These are phyloP conservation scores for Triangularia setosa DNA, from an alignment of 2,329 filamentous ascomycete species.

Conservation along the genomic window DNA sequence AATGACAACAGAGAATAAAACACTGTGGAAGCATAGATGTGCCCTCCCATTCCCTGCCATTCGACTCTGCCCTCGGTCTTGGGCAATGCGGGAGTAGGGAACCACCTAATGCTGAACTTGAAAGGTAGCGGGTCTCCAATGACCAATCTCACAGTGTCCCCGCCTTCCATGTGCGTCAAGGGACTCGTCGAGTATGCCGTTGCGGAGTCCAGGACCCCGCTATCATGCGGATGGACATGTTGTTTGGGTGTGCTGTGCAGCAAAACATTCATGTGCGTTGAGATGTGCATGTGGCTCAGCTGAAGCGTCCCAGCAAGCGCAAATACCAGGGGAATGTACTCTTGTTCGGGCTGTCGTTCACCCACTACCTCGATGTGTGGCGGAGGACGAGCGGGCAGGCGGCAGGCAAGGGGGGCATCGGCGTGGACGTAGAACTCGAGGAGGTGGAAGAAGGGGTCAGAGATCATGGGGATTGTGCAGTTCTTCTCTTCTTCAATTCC, in stretches of 20 bases:
- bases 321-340: constrained; percentile 82
- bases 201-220: constrained; percentile 80
- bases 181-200: constrained; percentile 82
- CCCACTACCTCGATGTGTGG: constrained; percentile 52
- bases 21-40: constrained; percentile 60
- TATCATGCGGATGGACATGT: constrained; percentile 59
- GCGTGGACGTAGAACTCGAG: constrained; percentile 98
- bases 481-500: constrained; percentile 77
- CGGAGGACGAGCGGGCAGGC: constrained; percentile 73
- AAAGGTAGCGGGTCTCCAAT: constrained; percentile 84
- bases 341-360: constrained; percentile 46
- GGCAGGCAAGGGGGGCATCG: constrained; percentile 89
- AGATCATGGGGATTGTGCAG: constrained; percentile 74
- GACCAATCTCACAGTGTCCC: constrained; percentile 62
- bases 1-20: constrained; percentile 61
- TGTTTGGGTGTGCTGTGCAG: constrained; percentile 67
- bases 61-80: constrained; percentile 61
- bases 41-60: constrained; percentile 62
- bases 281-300: constrained; percentile 83
- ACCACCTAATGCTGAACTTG: constrained; percentile 81
- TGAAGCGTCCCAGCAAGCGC: constrained; percentile 87
- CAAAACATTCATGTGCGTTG: constrained; percentile 83
- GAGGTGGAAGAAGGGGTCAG: constrained; percentile 79
- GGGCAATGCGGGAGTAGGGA: constrained; percentile 68
- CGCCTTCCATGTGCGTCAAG: constrained; percentile 55